Evolutionary conservation across 306 rosid species (phyloP).

Genomic region (Comarum palustre): DNA sequence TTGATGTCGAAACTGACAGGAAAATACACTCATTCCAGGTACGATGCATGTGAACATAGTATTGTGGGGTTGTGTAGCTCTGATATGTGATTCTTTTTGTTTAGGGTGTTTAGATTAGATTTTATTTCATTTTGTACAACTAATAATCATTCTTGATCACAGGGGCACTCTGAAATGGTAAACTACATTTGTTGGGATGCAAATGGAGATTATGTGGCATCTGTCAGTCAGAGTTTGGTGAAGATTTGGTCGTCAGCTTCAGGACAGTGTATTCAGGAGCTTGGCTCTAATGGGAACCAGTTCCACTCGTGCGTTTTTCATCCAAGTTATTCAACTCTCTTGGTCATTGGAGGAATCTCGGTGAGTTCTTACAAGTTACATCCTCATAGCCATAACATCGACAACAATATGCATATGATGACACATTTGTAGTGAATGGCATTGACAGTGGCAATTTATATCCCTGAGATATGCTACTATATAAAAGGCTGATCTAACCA

Average conservation of each 20-base stretch:
- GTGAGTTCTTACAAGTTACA: conserved; percentile 47
- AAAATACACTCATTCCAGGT: conserved; percentile 65
- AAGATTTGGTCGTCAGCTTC: conserved; percentile 70
- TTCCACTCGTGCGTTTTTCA: conserved; percentile 84
- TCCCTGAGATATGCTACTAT: neutral
- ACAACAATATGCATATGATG: neutral
- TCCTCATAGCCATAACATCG: conserved; percentile 4
- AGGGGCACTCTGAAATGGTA: conserved; percentile 75
- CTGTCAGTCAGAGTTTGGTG: conserved; percentile 72
- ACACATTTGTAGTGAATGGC: neutral
- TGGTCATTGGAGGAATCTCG: conserved; percentile 85
- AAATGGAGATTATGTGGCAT: conserved; percentile 71
- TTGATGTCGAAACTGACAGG: conserved; percentile 83
- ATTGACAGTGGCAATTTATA: neutral
- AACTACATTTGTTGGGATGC: conserved; percentile 72
- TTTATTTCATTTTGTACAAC: neutral
- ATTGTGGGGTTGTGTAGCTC: conserved; percentile 6
- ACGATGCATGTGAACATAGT: conserved; percentile 9
- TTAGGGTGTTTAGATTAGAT: neutral
- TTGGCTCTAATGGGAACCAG: conserved; percentile 59
- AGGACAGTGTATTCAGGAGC: conserved; percentile 79
- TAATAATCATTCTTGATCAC: conserved; percentile 11
- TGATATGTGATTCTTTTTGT: conserved; percentile 9
- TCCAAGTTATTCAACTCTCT: conserved; percentile 72
- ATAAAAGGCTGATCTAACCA: neutral